These are phyloP conservation scores for Starmerella vitae DNA, from an alignment of 805 yeast genomes.

Conservation along the genomic window DNA sequence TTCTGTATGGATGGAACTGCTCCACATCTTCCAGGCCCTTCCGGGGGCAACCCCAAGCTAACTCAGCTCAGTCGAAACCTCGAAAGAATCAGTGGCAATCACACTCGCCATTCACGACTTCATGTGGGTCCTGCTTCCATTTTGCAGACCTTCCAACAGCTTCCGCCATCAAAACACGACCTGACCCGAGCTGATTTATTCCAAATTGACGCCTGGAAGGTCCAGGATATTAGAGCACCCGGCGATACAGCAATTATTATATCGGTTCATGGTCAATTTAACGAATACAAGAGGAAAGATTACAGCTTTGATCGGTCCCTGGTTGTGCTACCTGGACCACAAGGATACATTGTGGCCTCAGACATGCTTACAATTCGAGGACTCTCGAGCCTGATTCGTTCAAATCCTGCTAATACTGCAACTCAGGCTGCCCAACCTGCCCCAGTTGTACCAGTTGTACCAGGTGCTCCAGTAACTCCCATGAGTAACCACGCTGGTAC, in stretches of 20 bases:
- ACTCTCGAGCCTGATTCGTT: slow-evolving; percentile 25
- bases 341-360: slow-evolving; percentile 72
- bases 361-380: slow-evolving; percentile 61
- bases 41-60: neutral
- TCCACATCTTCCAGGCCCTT: slow-evolving; percentile 33
- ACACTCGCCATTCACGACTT: slow-evolving; percentile 41
- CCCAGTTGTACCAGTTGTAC: neutral
- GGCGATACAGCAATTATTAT: slow-evolving; percentile 66
- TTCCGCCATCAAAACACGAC: slow-evolving; percentile 73
- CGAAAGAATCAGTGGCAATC: slow-evolving; percentile 40
- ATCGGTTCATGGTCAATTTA: slow-evolving; percentile 70
- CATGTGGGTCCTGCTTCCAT: slow-evolving; percentile 60
- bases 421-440: neutral
- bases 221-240: slow-evolving; percentile 38
- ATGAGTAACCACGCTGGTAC: slow-evolving; percentile 5
- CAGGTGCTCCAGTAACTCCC: slow-evolving; percentile 7
- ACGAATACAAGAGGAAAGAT: slow-evolving; percentile 36
- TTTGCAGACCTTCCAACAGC: slow-evolving; percentile 40
- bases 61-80: slow-evolving; percentile 35
- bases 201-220: slow-evolving; percentile 57
- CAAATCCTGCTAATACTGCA: neutral
- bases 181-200: slow-evolving; percentile 52
- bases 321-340: slow-evolving; percentile 54
- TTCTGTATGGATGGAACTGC: slow-evolving; percentile 59
- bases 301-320: slow-evolving; percentile 82